Evolutionary conservation across 2,329 filamentous ascomycete genomes (phyloP).

Genomic region (Chaetomiaceae sp.): DNA sequence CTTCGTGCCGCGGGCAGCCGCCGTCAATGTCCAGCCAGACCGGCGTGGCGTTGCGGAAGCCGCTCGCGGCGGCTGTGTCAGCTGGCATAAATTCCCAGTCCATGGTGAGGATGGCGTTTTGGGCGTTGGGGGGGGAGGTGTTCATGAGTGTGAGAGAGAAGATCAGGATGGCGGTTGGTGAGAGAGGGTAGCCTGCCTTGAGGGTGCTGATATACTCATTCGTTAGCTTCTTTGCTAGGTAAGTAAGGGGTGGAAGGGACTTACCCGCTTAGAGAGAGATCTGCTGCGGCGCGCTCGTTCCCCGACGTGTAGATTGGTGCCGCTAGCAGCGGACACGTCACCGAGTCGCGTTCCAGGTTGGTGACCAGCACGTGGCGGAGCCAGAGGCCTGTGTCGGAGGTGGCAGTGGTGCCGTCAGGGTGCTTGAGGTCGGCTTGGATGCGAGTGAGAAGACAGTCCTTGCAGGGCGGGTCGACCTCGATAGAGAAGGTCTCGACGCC

Average conservation of each 20-base stretch:
- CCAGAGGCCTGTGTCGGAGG: slow-evolving; percentile 28
- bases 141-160: slow-evolving; percentile 22
- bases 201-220: slow-evolving; percentile 10
- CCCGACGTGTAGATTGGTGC: slow-evolving; percentile 20
- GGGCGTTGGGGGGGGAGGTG: slow-evolving; percentile 3
- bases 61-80: background rate
- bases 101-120: slow-evolving; percentile 17
- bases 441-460: slow-evolving; percentile 24
- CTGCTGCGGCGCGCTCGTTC: slow-evolving; percentile 21
- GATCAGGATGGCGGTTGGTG: slow-evolving; percentile 8
- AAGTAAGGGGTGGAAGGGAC: background rate
- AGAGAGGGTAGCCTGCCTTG: slow-evolving; percentile 22
- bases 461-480: slow-evolving; percentile 18
- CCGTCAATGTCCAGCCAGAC: slow-evolving; percentile 26
- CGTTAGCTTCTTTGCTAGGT: background rate
- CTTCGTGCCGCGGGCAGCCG: slow-evolving; percentile 15
- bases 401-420: slow-evolving; percentile 27
- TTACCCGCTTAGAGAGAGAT: slow-evolving; percentile 20
- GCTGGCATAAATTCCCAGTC: slow-evolving; percentile 22
- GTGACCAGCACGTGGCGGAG: slow-evolving; percentile 25
- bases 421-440: slow-evolving; percentile 26
- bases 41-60: slow-evolving; percentile 15
- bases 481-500: slow-evolving; percentile 18
- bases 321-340: slow-evolving; percentile 5
- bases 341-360: slow-evolving; percentile 20